Evolutionary conservation across 2,329 filamentous ascomycete genomes (phyloP), one percentile per base, ranked within the genome.

Genomic region (Diplodia intermedia): DNA sequence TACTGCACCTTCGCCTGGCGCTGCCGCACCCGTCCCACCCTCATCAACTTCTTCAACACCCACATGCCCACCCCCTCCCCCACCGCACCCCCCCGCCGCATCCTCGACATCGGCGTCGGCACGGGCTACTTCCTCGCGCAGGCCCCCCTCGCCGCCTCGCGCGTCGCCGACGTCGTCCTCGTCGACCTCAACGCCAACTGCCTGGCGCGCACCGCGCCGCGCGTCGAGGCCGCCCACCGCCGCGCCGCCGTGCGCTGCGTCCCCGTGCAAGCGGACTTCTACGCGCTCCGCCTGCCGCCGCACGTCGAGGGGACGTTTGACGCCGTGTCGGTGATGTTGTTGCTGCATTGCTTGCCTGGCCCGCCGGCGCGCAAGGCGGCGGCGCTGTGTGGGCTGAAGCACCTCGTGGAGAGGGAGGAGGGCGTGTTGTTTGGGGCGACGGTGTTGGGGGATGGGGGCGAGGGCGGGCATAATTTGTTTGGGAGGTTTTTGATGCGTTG

Each of bases 381-480:
- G 9, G 50, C 50, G 26, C 36, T 66, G 11, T 8, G 8, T 1
- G 33, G 36, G 40, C 23, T 66, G 52, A 4, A n/a, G 9, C 9
- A 29, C 1, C 31, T 66, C 11, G 20, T 66, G 18, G 43, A 31
- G 15, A 11, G 31, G 15, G 72, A 77, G n/a, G 4, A 1, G 2
- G 81, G 81, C 5, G 77, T 79, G 1, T 62, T 83, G 40, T 71
- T 74, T 20, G 81, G 81, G 1, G 77, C 76, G 56, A 82, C 80
- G 1, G 72, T 83, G 0, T 71, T 81, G 56, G 80, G 74, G 2
- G 15, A 74, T 70, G 57, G 73, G 61, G 69, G 72, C 71, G 57
- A 73, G 61, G 69, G 72, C 71, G 33, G 71, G 70, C 31, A 77
- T 69, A 67, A 72, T 71, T 63, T 72, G 73, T 71, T 70, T 74